These are phyloP conservation scores for Phaffia rhodozyma DNA, from an alignment of 1,284 basidiomycete species.

Conservation along the genomic window DNA sequence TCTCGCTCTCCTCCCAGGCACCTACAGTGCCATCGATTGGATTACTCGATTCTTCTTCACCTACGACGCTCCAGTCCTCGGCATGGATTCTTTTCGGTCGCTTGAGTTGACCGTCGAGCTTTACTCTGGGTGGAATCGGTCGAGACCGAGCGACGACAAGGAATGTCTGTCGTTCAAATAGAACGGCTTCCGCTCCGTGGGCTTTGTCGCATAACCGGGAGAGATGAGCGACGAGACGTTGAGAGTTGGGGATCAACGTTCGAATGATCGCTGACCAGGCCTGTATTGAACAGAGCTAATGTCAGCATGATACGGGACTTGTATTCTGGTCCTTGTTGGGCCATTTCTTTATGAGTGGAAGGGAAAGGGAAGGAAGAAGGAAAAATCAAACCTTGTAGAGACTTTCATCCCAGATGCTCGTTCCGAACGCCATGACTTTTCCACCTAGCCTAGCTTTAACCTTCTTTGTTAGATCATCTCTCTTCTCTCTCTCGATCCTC, in stretches of 20 bases:
- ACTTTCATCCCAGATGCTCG: slow-evolving; percentile 95
- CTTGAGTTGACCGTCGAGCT: slow-evolving; percentile 19
- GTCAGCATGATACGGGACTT: neutral
- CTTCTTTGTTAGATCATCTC: slow-evolving; percentile 23
- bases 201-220: slow-evolving; percentile 72
- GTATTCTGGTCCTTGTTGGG: neutral
- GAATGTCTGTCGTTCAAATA: slow-evolving; percentile 95
- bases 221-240: slow-evolving; percentile 75
- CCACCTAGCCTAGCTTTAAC: slow-evolving; percentile 23
- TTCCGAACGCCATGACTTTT: slow-evolving; percentile 65
- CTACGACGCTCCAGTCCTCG: slow-evolving; percentile 28
- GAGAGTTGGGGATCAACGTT: slow-evolving; percentile 86
- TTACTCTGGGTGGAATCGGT: slow-evolving; percentile 40
- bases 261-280: slow-evolving; percentile 98
- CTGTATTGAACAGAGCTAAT: slow-evolving; percentile 37
- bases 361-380: slow-evolving; percentile 10
- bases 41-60: slow-evolving; percentile 15
- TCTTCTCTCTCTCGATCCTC: slow-evolving; percentile 27
- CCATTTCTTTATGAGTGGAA: slow-evolving; percentile 3
- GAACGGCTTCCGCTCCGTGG: slow-evolving; percentile 80
- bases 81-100: neutral
- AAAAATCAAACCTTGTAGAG: slow-evolving; percentile 62
- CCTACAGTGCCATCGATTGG: slow-evolving; percentile 18
- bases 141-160: slow-evolving; percentile 65
- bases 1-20: slow-evolving; percentile 27